Percentiles rank a stretch among this genome's conserved stretches.
Evolutionary conservation across 352 stramenopile genomes (phyloP).

Genomic region (Phytopythium cucurbitacearum): DNA sequence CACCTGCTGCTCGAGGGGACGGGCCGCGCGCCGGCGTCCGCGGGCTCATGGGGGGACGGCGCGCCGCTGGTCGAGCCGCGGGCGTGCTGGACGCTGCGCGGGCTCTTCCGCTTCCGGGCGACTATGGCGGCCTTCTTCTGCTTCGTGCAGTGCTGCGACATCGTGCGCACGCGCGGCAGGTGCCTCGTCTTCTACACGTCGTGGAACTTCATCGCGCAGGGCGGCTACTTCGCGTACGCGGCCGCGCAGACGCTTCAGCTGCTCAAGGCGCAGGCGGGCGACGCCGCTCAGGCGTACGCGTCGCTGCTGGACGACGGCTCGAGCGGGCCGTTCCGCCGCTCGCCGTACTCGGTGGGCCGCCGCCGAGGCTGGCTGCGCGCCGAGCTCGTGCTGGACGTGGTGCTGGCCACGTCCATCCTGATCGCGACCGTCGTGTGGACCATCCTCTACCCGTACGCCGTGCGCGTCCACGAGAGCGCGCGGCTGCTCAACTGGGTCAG

Average conservation of each 20-base stretch:
- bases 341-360: conserved; percentile 6
- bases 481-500: conserved; percentile 69
- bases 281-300: conserved; percentile 25
- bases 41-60: not conserved
- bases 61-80: conserved; percentile 37
- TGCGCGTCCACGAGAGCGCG: conserved; percentile 37
- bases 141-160: conserved; percentile 50
- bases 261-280: conserved; percentile 15
- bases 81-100: conserved; percentile 33
- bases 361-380: conserved; percentile 41
- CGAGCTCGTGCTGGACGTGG: conserved; percentile 66
- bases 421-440: conserved; percentile 71
- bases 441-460: conserved; percentile 67
- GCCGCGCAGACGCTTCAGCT: conserved; percentile 21
- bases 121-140: conserved; percentile 44
- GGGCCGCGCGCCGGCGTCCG: conserved; percentile 2
- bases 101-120: conserved; percentile 35
- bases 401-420: conserved; percentile 57
- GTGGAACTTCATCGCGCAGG: conserved; percentile 84
- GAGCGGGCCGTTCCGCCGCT: conserved; percentile 8
- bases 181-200: conserved; percentile 80
- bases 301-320: conserved; percentile 39
- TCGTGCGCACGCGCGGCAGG: conserved; percentile 37
- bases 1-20: conserved; percentile 21
- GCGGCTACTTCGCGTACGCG: conserved; percentile 48